Conservation (phyloP, 2,329 filamentous ascomycete species). For the Fusarium liriodendri region DNA sequence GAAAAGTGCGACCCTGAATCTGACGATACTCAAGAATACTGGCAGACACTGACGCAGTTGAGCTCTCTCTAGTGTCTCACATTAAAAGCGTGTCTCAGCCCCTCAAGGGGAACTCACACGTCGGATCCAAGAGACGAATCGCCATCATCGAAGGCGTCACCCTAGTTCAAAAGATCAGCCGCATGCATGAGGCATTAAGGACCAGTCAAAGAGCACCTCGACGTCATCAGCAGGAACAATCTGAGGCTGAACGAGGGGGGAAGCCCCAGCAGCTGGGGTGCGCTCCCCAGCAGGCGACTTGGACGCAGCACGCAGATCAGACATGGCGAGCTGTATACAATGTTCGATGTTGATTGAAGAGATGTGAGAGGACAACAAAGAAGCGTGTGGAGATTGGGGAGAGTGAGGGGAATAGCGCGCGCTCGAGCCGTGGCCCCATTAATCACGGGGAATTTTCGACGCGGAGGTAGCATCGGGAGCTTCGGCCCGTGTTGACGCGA, state of each 20-base stretch:
- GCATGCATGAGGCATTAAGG: not conserved
- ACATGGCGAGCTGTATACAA: not conserved
- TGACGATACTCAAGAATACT: conserved; percentile 25
- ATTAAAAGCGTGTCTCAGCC: not conserved
- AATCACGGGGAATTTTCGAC: not conserved
- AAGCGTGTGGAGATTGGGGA: not conserved
- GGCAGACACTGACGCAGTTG: conserved; percentile 17
- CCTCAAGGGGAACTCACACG: not conserved
- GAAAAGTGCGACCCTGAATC: conserved; percentile 25
- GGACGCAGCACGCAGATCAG: not conserved
- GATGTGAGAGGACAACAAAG: not conserved
- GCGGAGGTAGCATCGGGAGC: not conserved
- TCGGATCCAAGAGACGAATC: conserved; percentile 5
- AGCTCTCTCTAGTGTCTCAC: conserved; percentile 6
- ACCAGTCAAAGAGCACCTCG: not conserved
- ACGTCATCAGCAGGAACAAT: not conserved
- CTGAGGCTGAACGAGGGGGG: not conserved
- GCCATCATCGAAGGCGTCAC: not conserved
- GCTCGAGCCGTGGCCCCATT: not conserved
- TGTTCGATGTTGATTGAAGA: not conserved
- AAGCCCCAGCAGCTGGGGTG: not conserved
- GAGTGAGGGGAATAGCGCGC: not conserved
- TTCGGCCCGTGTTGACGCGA: not conserved
- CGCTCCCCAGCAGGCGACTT: not conserved
- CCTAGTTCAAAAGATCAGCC: not conserved